phyloP scores from a whole-genome alignment of 805 yeast genomes.

The Yarrowia sp. region DNA sequence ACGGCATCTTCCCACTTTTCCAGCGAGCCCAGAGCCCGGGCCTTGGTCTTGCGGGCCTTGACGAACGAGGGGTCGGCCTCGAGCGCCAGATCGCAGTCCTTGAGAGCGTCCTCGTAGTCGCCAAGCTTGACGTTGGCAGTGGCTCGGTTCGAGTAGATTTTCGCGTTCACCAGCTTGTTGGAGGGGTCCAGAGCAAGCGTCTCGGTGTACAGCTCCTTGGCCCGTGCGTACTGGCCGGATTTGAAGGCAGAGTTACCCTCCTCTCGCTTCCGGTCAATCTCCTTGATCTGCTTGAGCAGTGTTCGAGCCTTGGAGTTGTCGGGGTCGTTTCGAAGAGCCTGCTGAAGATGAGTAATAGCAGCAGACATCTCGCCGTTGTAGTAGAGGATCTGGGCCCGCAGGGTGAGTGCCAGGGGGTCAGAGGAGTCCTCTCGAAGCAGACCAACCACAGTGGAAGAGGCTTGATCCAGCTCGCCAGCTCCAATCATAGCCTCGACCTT shows the following conservation, averaged over 20 bases:
- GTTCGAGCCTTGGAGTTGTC: constrained; percentile 51
- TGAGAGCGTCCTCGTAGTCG: constrained; percentile 76
- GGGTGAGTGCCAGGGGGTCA: constrained; percentile 53
- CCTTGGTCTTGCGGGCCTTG: constrained; percentile 60
- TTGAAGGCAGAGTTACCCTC: constrained; percentile 79
- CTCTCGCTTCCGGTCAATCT: constrained; percentile 49
- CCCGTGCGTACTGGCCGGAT: constrained; percentile 65
- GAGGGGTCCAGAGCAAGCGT: constrained; percentile 72
- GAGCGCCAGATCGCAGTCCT: constrained; percentile 75
- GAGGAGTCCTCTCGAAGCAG: constrained; percentile 50
- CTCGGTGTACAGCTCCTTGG: constrained; percentile 71
- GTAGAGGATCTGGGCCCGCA: constrained; percentile 52
- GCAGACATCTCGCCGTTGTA: constrained; percentile 51
- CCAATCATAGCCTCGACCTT: constrained; percentile 47
- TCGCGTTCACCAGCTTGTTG: constrained; percentile 57
- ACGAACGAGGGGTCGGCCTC: constrained; percentile 69
- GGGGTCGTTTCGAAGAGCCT: constrained; percentile 54
- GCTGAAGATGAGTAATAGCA: constrained; percentile 52
- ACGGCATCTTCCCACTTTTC: constrained; percentile 54
- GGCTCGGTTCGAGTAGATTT: constrained; percentile 82
- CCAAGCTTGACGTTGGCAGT: constrained; percentile 82
- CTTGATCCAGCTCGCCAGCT: constrained; percentile 50
- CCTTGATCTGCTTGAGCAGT: constrained; percentile 48
- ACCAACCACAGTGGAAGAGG: constrained; percentile 50
- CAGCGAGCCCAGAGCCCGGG: constrained; percentile 52